Evolutionary conservation across 257 asterid genomes (phyloP), one percentile per base, ranked within the genome.

Genomic region (Plectranthus barbatus): DNA sequence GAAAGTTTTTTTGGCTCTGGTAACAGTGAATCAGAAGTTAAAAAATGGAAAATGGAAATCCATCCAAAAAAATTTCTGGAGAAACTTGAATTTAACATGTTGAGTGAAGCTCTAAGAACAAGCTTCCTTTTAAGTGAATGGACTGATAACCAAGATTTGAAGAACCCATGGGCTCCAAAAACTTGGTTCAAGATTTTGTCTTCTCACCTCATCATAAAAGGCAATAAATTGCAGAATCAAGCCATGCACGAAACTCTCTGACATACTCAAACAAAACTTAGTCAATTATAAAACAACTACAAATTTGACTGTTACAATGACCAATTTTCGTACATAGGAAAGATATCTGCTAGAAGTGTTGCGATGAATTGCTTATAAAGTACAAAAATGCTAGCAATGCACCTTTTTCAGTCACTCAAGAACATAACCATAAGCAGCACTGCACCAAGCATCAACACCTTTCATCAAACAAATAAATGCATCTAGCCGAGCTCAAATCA

Each of bases 171-270:
- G 19, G 12, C 31, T 67, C 6, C 63, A 18, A 34, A 42, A 45
- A 54, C 5, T 26, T 47, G 12, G 33, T 46, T 15, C 24, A 24
- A 21, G 9, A 49, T 12, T 37, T 24, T 9, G 42, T 18, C 29
- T 49, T 41, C 49, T 26, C 52, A 26, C 72, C 65, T n/a, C 47
- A 12, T 40, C 36, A 41, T 8, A 41, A 41, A 59, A 59, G 62
- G 59, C 19, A 33, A 52, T 31, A 46, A 68, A 59, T 45, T 36
- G 42, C 74, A 37, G 11, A 65, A 66, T 36, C 34, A 45, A 66
- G 44, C 66, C 72, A 56, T 15, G 51, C 52, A 45, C 44, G 34
- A 60, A 26, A 31, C 9, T 57, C 19, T 46, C 49, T 39, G 15
- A 60, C 64, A 62, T 19, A 47, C 24, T 39, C 45, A 23, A 44